Evolutionary conservation across 441 rosid species (phyloP), one percentile per base, ranked within the genome.

Genomic region (Erysimum cheiri): DNA sequence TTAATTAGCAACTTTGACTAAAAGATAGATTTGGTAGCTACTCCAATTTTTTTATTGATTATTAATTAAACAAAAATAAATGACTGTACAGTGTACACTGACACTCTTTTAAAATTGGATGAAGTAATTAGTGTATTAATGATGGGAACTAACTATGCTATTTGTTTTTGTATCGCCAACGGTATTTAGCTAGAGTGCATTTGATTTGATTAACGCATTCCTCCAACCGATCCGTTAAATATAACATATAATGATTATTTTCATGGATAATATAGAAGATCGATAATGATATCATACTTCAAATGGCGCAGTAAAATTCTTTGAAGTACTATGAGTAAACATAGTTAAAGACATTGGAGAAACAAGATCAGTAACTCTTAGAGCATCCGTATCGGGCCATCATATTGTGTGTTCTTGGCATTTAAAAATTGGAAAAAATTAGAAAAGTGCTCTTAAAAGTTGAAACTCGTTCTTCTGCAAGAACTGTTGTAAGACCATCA

Each of bases 111-210:
- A 8, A 54, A 50, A 10, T 31, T 54, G 59, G 57, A 53, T 12
- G 58, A 15, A 33, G 41, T 33, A 55, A 4, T 39, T 36, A 57
- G 46, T 57, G 46, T 57, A 57, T 57, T 57, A 57, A 57, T 35
- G 29, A 57, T 36, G 61, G 14, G 31, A 57, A 57, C n/a, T 57
- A 12, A 36, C 11, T 36, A 57, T 12, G 17, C 10, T 1, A 13
- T 19, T 54, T 28, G 29, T 12, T 3, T 17, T 47, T 8, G 61
- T 11, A 36, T 57, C 4, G 44, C 29, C 44, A 36, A 36, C 11
- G 6, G 15, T 57, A 1, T 56, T 33, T 11, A 2, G 24, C n/a
- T n/a, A n/a, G n/a, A 49, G 32, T 7, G 49, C 31, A 19, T 36
- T 36, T 15, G 44, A 19, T 19, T 11, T 33, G 41, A 33, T 56